These are phyloP conservation scores for Sonneratia alba DNA, from an alignment of 345 rosid species.

Conservation along the genomic window DNA sequence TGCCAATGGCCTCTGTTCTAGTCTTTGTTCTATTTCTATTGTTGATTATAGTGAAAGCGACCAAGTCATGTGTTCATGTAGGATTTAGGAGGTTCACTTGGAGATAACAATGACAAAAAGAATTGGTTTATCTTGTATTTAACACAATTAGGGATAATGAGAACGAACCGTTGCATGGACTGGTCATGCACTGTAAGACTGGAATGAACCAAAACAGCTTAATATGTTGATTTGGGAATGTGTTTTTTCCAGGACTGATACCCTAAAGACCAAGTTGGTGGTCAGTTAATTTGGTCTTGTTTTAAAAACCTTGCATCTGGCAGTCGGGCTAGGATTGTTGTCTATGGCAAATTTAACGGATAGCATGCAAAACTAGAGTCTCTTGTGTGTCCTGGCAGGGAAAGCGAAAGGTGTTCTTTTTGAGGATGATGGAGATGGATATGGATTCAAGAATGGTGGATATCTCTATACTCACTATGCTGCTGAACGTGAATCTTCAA, in stretches of 20 bases:
- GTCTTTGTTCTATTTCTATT: neutral
- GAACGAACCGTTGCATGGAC: neutral
- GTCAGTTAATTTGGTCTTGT: neutral
- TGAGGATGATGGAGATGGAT: slow-evolving; percentile 92
- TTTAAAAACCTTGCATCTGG: neutral
- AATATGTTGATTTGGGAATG: neutral
- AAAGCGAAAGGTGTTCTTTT: slow-evolving; percentile 61
- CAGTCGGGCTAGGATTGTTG: neutral
- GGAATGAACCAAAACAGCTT: neutral
- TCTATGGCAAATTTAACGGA: neutral
- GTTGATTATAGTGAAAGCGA: neutral
- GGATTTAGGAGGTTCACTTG: neutral
- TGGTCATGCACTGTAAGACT: neutral
- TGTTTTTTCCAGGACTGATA: neutral
- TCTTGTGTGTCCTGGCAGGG: slow-evolving; percentile 28
- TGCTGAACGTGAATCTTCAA: slow-evolving; percentile 51
- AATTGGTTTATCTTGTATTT: neutral
- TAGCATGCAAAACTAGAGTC: slow-evolving; percentile 1
- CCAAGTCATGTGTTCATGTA: neutral
- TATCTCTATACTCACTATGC: slow-evolving; percentile 54
- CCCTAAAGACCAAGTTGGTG: neutral
- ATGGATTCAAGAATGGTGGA: slow-evolving; percentile 54
- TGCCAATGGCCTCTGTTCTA: neutral
- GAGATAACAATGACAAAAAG: neutral
- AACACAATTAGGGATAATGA: neutral